Evolutionary conservation across 805 yeast species (phyloP).

Genomic region (Cephaloascus albidus): DNA sequence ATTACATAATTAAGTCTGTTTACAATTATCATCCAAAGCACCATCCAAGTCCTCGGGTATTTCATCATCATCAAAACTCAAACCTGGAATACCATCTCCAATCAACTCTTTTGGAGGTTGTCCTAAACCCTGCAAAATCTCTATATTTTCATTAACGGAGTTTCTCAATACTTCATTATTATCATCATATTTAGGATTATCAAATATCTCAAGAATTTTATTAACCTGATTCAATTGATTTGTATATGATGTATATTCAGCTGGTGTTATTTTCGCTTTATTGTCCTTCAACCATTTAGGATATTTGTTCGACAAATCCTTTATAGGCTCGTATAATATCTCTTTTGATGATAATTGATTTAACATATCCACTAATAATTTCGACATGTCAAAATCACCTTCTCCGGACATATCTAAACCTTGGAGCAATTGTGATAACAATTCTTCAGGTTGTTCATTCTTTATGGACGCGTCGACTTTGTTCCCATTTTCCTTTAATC

Average conservation of each 20-base stretch:
- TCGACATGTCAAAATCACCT: conserved; percentile 50
- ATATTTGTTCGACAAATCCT: conserved; percentile 66
- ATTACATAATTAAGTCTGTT: no score
- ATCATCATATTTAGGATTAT: conserved; percentile 53
- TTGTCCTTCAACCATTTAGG: conserved; percentile 60
- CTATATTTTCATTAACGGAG: conserved; percentile 49
- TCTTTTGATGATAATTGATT: conserved; percentile 79
- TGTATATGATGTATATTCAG: conserved; percentile 43
- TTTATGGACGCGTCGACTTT: conserved; percentile 53
- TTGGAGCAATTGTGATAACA: conserved; percentile 54
- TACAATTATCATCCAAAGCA: conserved; percentile 49
- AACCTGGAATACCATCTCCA: conserved; percentile 37
- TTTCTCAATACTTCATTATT: conserved; percentile 31
- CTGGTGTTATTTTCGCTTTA: conserved; percentile 29
- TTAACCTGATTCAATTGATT: conserved; percentile 54
- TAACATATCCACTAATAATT: conserved; percentile 62
- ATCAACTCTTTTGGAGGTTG: conserved; percentile 74
- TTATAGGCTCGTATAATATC: conserved; percentile 80
- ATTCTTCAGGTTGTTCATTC: conserved; percentile 39
- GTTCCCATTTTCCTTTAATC: conserved; percentile 71
- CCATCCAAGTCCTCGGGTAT: conserved; percentile 43
- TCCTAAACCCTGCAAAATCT: conserved; percentile 64
- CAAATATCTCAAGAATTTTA: conserved; percentile 58
- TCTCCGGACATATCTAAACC: conserved; percentile 22
- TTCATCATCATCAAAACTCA: conserved; percentile 42